phyloP scores from a whole-genome alignment of 2,329 filamentous ascomycete species.

The Xylariales sp. region DNA sequence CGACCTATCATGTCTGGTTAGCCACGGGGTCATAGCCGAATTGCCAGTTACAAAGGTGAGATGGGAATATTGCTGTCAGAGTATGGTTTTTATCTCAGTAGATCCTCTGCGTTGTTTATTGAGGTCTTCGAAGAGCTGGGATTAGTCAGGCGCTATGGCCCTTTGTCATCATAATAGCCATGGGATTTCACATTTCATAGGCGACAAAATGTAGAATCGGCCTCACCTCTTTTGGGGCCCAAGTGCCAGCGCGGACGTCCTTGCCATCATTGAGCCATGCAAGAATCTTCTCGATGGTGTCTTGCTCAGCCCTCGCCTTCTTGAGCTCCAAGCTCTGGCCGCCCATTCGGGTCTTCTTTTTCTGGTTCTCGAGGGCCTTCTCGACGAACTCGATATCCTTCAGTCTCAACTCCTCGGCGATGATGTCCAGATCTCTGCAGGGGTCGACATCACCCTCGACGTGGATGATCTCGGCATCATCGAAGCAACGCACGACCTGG shows the following conservation, averaged over 20 bases:
- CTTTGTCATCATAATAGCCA: constrained; percentile 87
- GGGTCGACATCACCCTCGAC: constrained; percentile 98
- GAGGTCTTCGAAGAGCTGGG: constrained; percentile 99
- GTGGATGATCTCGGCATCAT: constrained; percentile 99
- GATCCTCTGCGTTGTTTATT: constrained; percentile 69
- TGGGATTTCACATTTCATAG: constrained; percentile 9
- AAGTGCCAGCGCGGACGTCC: constrained; percentile 86
- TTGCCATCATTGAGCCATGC: constrained; percentile 81
- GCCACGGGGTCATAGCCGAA: constrained; percentile 14
- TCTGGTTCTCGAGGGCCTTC: constrained; percentile 85
- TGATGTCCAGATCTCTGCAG: constrained; percentile 89
- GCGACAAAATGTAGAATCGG: constrained; percentile 18
- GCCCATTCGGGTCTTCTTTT: constrained; percentile 92
- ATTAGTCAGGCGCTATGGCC: constrained; percentile 92
- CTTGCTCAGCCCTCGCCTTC: constrained; percentile 92
- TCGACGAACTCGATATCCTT: constrained; percentile 99
- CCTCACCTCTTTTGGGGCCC: constrained; percentile 92
- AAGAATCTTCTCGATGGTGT: constrained; percentile 86
- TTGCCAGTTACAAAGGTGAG: constrained; percentile 13
- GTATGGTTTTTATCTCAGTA: constrained; percentile 77
- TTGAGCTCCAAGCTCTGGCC: constrained; percentile 97
- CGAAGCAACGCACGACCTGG: constrained; percentile 94
- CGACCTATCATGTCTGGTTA: constrained; percentile 59
- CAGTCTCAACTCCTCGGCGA: constrained; percentile 90
- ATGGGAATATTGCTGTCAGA: constrained; percentile 52